phyloP scores from a whole-genome alignment of 2,329 filamentous ascomycete species.

The Paecilomyces formosus region DNA sequence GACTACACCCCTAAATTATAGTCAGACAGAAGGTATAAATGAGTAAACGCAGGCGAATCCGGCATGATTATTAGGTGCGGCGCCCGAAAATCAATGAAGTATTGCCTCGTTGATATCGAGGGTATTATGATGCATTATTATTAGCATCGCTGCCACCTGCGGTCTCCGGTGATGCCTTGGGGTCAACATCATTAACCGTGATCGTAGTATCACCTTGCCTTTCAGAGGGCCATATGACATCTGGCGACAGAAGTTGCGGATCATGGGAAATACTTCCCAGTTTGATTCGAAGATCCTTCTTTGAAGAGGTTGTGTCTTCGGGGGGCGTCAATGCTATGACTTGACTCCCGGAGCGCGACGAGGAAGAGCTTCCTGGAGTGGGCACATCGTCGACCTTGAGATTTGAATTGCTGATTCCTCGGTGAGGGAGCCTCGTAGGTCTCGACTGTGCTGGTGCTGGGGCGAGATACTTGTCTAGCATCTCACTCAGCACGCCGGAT shows the following conservation, averaged over 20 bases:
- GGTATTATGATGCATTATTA: not conserved
- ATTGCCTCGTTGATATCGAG: not conserved
- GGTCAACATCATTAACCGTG: not conserved
- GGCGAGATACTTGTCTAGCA: conserved; percentile 62
- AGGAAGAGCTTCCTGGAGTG: conserved; percentile 18
- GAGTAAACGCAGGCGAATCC: not conserved
- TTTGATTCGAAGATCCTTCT: not conserved
- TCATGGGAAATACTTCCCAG: not conserved
- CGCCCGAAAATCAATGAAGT: not conserved
- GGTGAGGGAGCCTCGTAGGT: conserved; percentile 19
- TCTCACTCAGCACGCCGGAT: conserved; percentile 75
- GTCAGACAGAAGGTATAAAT: not conserved
- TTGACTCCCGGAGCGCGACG: conserved; percentile 17
- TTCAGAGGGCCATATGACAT: not conserved
- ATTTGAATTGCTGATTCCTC: conserved; percentile 20
- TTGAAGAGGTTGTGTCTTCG: not conserved
- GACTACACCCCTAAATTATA: not conserved
- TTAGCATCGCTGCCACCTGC: not conserved
- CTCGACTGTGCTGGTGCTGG: conserved; percentile 37
- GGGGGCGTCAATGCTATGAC: conserved; percentile 1
- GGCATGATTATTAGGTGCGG: not conserved
- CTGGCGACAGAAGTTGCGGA: not conserved
- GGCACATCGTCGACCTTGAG: conserved; percentile 13
- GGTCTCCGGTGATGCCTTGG: not conserved
- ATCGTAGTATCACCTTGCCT: not conserved